Evolutionary conservation across 768 basidiomycete genomes (phyloP), one percentile per base, ranked within the genome.

Genomic region (Mycena olivaceomarginata): DNA sequence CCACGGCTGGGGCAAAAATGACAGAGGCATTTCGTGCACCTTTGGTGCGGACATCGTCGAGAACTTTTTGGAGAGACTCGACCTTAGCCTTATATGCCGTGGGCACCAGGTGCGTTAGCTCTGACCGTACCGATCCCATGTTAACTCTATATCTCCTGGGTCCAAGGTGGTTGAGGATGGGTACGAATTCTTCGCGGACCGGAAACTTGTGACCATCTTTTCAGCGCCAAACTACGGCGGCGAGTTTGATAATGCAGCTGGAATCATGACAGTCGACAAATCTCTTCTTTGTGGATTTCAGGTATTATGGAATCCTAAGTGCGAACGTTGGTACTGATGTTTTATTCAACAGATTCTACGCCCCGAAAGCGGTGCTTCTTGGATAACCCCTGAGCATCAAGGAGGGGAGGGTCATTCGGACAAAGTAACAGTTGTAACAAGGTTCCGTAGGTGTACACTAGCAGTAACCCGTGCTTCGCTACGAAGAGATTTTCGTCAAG

Each of bases 1-100:
- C 83, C 97, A 96, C 18, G 98, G 98, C 5, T 99, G 98, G 98
- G 97, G 95, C 84, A 98, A 99, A 89, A 99, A 99, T 84, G 98
- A 99, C 85, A 92, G 98, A 83, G 98, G 98, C 74, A 97, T 99
- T 67, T 98, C 97, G 53, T 99, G 99, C 88, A 99, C 98, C 25
- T 99, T 99, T 85, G 98, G 98, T 6, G 97, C 97, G 25, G 98
- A 99, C 83, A 98, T 99, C 64, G 98, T 99, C 67, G 97, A 96
- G 80, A 92, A 97, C 82, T 99, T 99, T 92, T 89, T 99, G 82
- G 97, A 98, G 90, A 98, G 98, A 86, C 98, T 99, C 84, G 98
- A 99, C 87, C 98, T 99, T 97, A 98, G 99, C 86, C 89, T 99
- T 84, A 99, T 99, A 83, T 99, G 98, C 88, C 92, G 98, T 86